These are phyloP conservation scores for Penicillium hesseltinei DNA, from an alignment of 2,329 filamentous ascomycete species.

Conservation along the genomic window DNA sequence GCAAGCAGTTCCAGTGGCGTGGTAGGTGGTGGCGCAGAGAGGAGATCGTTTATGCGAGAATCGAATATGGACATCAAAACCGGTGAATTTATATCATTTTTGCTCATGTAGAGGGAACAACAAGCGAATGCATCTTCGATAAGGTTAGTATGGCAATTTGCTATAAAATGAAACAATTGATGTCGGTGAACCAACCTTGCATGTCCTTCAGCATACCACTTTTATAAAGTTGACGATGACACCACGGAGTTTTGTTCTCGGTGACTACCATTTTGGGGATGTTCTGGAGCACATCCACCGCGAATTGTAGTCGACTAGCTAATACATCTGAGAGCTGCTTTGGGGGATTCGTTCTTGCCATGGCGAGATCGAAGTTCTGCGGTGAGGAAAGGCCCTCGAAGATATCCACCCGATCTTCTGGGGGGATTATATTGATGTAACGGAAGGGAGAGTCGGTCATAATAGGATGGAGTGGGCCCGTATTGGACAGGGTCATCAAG, in stretches of 20 bases:
- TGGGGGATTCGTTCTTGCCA: conserved; percentile 5
- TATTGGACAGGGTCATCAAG: neutral
- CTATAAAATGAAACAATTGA: neutral
- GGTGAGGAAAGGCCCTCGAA: neutral
- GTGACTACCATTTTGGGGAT: conserved; percentile 48
- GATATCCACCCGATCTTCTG: neutral
- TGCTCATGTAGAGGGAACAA: conserved; percentile 54
- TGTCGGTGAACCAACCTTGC: conserved; percentile 42
- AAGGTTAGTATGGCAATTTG: no score
- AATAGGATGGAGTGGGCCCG: neutral
- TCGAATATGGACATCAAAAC: conserved; percentile 53
- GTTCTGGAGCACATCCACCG: conserved; percentile 48
- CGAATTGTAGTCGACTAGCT: conserved; percentile 30
- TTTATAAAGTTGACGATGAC: conserved; percentile 52
- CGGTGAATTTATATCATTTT: conserved; percentile 49
- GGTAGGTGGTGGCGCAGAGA: conserved; percentile 32
- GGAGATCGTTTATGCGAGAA: conserved; percentile 45
- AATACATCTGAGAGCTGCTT: conserved; percentile 21
- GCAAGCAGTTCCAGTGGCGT: conserved; percentile 38
- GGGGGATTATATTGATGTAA: neutral
- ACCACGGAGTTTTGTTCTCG: conserved; percentile 54
- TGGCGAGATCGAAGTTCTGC: neutral
- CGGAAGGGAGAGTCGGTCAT: neutral
- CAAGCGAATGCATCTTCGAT: conserved; percentile 51
- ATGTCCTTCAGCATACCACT: conserved; percentile 52